These are phyloP conservation scores for Boletellus ananas DNA, from an alignment of 768 basidiomycete species.

Conservation along the genomic window DNA sequence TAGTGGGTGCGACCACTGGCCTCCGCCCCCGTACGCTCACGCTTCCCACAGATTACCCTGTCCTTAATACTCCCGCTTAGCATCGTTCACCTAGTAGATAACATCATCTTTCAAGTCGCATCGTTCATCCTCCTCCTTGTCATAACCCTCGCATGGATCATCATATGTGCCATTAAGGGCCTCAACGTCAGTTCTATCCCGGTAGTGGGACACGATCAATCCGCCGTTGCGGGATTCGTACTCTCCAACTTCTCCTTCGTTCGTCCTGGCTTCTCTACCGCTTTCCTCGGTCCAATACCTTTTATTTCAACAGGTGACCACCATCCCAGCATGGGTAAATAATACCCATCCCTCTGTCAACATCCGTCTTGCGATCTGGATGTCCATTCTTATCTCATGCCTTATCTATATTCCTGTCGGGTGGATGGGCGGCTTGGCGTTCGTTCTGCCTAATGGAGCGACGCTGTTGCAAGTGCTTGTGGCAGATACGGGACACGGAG, in stretches of 20 bases:
- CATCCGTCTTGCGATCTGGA: conserved; percentile 20
- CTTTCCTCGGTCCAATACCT: not conserved
- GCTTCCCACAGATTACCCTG: conserved; percentile 13
- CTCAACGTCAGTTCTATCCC: conserved; percentile 9
- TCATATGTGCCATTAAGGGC: conserved; percentile 12
- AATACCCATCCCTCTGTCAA: conserved; percentile 22
- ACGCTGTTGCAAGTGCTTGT: conserved; percentile 20
- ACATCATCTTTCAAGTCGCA: conserved; percentile 22
- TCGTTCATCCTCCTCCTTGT: conserved; percentile 21
- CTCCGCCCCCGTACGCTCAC: conserved; percentile 1
- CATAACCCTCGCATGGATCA: conserved; percentile 19
- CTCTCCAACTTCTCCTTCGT: conserved; percentile 27
- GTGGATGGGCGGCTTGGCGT: conserved; percentile 20
- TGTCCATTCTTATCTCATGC: conserved; percentile 21
- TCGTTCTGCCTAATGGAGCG: not conserved
- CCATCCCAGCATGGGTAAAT: conserved; percentile 25
- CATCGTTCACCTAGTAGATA: conserved; percentile 22
- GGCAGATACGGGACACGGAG: conserved; percentile 1
- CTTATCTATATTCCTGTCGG: conserved; percentile 23
- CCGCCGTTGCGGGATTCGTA: conserved; percentile 21
- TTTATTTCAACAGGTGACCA: conserved; percentile 13
- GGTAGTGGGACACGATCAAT: conserved; percentile 15
- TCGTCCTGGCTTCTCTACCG: not conserved
- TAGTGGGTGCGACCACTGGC: conserved; percentile 3
- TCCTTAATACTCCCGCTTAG: conserved; percentile 21